A percentile compares a stretch with the other conserved stretches of the same genome.
Conservation (phyloP, 2,329 filamentous ascomycete genomes). For the Didymella sp. region DNA sequence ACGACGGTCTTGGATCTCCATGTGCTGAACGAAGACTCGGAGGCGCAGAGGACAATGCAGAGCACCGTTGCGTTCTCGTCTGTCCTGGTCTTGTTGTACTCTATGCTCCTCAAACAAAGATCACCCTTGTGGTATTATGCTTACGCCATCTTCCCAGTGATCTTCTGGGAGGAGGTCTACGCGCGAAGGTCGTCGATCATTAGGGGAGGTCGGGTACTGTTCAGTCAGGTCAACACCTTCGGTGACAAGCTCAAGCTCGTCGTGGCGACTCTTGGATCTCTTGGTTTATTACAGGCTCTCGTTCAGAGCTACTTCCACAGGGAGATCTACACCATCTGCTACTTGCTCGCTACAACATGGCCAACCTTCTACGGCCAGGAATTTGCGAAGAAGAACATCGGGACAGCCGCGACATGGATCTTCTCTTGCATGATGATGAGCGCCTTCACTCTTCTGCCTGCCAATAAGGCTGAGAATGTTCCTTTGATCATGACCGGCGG, state of each 20-base stretch:
- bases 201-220: constrained; percentile 71
- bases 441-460: constrained; percentile 85
- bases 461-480: constrained; percentile 81
- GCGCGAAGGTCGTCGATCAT: constrained; percentile 73
- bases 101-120: constrained; percentile 78
- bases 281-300: constrained; percentile 79
- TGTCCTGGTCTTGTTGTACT: constrained; percentile 75
- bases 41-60: constrained; percentile 66
- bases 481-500: constrained; percentile 78
- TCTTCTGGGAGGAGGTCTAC: constrained; percentile 97
- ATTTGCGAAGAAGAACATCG: constrained; percentile 72
- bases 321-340: constrained; percentile 83
- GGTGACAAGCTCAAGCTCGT: constrained; percentile 65
- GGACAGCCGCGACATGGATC: constrained; percentile 74
- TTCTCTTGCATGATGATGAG: constrained; percentile 84
- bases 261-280: constrained; percentile 70
- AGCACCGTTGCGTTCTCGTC: constrained; percentile 76
- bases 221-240: constrained; percentile 70
- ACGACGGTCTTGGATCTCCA: constrained; percentile 89
- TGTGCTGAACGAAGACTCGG: constrained; percentile 74
- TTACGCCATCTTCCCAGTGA: constrained; percentile 89
- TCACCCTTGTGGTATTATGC: constrained; percentile 87
- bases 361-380: constrained; percentile 74
- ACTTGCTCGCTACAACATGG: constrained; percentile 78
- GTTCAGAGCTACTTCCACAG: constrained; percentile 89